These are phyloP conservation scores for Phytophthora syringae DNA, from an alignment of 352 stramenopile genomes.

Conservation along the genomic window DNA sequence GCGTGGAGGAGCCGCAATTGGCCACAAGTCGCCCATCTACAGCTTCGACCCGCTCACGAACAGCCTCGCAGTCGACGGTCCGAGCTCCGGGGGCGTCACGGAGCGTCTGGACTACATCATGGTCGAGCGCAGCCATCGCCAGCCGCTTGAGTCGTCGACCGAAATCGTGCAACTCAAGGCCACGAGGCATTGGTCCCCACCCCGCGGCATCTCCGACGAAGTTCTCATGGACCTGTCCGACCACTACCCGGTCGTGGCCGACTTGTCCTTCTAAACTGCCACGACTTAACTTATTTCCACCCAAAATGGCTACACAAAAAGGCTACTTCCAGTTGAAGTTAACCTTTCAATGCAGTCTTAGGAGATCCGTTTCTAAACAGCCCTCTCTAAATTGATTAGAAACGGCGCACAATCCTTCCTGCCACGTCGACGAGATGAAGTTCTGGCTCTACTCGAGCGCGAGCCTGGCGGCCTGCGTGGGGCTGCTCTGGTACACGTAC, in stretches of 20 bases:
- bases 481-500: constrained; percentile 93
- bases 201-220: constrained; percentile 25
- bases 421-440: constrained; percentile 58
- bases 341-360: no score
- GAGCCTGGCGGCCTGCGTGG: constrained; percentile 83
- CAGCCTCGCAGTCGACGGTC: constrained; percentile 56
- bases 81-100: constrained; percentile 59
- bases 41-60: constrained; percentile 76
- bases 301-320: constrained; percentile 7
- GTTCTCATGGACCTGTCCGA: constrained; percentile 68
- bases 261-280: constrained; percentile 54
- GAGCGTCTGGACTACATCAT: constrained; percentile 78
- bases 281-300: constrained; percentile 23
- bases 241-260: constrained; percentile 67
- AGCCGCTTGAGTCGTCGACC: constrained; percentile 27
- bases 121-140: constrained; percentile 39
- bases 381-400: no score
- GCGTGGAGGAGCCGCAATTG: constrained; percentile 43
- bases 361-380: no score
- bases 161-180: constrained; percentile 68
- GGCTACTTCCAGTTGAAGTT: not conserved
- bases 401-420: constrained; percentile 14
- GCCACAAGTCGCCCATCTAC: constrained; percentile 41
- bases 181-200: constrained; percentile 44
- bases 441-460: constrained; percentile 91